These are phyloP conservation scores for Vaccinium corymbosum DNA, from an alignment of 148 eudicot species.

Conservation along the genomic window DNA sequence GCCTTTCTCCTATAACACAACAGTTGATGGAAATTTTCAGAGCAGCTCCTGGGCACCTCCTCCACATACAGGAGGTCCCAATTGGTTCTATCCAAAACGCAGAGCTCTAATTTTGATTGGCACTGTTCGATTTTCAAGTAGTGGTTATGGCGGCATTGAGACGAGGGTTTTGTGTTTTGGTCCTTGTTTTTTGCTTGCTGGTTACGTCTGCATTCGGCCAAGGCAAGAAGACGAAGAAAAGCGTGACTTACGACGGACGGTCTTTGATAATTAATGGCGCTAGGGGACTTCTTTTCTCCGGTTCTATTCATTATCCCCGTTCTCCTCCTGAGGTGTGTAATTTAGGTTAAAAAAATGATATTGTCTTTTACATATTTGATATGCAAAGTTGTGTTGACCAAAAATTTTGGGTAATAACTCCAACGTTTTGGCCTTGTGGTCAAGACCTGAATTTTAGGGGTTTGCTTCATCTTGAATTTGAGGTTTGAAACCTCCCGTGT, in stretches of 20 bases:
- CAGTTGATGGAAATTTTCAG: not conserved
- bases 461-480: too few species aligned
- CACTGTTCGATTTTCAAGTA: not conserved
- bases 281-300: conserved; percentile 43
- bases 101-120: not conserved
- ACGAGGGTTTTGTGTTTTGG: not conserved
- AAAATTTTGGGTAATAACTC: too few species aligned
- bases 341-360: not conserved
- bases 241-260: conserved; percentile 39
- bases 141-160: not conserved
- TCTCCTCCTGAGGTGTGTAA: conserved; percentile 30
- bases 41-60: conserved; percentile 3
- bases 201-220: not conserved
- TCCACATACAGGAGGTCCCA: not conserved
- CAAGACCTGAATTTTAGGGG: not conserved
- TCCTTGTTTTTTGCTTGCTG: not conserved
- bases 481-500: not conserved
- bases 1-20: not conserved
- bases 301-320: conserved; percentile 55
- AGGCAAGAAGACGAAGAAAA: not conserved
- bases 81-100: not conserved
- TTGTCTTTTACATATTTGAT: not conserved
- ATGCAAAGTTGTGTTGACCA: not conserved
- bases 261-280: conserved; percentile 45
- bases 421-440: not conserved